Base-by-base conservation (phyloP, 2,329 filamentous ascomycete species). In the Colletotrichum echinochloae region DNA sequence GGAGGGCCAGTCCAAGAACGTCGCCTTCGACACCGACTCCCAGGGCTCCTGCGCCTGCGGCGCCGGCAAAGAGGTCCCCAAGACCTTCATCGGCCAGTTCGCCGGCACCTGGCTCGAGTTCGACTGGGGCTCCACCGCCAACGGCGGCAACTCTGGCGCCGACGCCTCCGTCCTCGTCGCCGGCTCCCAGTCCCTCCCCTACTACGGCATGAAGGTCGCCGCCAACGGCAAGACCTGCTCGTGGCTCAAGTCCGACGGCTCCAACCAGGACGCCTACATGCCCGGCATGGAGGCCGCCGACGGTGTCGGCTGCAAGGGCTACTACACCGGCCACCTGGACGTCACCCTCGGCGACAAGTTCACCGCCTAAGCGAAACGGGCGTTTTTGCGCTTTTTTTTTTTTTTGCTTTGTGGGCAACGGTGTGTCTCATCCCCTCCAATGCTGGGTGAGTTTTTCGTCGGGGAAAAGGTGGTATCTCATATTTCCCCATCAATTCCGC, bases 111-210 rank as follows among this genome's bases (percentile, higher is more conserved):
- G 86, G 86, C 73, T 81, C 76, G 86, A 88, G 81, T 84, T 82
- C 63, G 86, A 88, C 79, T 82, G 83, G 56, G 83, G 73, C 70
- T 84, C 82, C 79, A 44, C 72, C 0, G 77, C 77, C 78, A 88
- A 88, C 82, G 65, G 74, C n/a, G 79, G 76, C 65, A 86, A 83
- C 83, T 86, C 83, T 3, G 86, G 86, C 49, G 84, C 82, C 68
- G 86, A 88, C 66, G 85, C 83, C 72, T 87, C 85, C 5, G 82
- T 81, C 69, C 81, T 88, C 12, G 83, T 86, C 51, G 78, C 85
- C 37, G 79, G 81, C 74, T 71, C 75, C 35, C 72, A 74, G 62
- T 70, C 73, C 66, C 73, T 79, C 18, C 5, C 66, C 23, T 79
- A 82, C 61, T 79, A 67, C 69, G 80, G 78, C 73, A 77, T 84